Conservation (phyloP, 1,139 yeast genomes). For the Sugiyamaella grinbergsii region DNA sequence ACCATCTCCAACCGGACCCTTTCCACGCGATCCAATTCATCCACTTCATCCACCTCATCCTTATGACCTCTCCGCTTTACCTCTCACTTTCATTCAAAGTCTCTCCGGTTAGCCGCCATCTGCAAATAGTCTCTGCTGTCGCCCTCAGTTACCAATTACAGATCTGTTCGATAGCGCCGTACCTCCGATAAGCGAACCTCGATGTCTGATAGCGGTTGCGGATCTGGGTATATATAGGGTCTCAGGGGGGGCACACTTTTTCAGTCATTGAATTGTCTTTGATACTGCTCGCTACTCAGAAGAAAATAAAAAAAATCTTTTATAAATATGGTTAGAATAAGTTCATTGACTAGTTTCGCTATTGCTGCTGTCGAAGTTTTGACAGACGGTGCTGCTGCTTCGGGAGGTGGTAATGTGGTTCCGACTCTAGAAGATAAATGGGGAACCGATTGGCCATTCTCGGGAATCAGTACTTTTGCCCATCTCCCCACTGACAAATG, state of each 20-base stretch:
- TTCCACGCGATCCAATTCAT: too few species aligned
- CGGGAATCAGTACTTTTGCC: slow-evolving; percentile 57
- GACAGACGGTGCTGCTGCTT: slow-evolving; percentile 10
- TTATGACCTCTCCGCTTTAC: too few species aligned
- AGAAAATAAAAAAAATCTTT: too few species aligned
- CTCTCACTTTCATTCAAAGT: too few species aligned
- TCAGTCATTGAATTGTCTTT: too few species aligned
- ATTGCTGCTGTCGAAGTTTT: not conserved
- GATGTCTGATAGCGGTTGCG: slow-evolving; percentile 1
- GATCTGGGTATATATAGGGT: slow-evolving; percentile 6
- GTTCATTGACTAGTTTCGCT: slow-evolving; percentile 3
- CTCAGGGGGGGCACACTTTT: not conserved
- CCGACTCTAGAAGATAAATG: slow-evolving; percentile 30
- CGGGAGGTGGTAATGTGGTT: slow-evolving; percentile 9
- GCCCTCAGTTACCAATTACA: slow-evolving; percentile 15
- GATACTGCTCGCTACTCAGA: too few species aligned
- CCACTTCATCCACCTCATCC: too few species aligned
- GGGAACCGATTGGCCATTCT: slow-evolving; percentile 34
- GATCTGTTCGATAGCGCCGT: slow-evolving; percentile 6
- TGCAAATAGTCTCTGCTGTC: not conserved
- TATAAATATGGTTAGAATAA: not conserved
- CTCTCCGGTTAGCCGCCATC: slow-evolving; percentile 15
- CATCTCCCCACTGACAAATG: slow-evolving; percentile 65
- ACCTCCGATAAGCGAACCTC: slow-evolving; percentile 2
- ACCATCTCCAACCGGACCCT: too few species aligned